Percentiles rank a stretch among this genome's conserved stretches.
phyloP scores from a whole-genome alignment of 2,329 filamentous ascomycete genomes.

The Aspergillus pseudonomiae region DNA sequence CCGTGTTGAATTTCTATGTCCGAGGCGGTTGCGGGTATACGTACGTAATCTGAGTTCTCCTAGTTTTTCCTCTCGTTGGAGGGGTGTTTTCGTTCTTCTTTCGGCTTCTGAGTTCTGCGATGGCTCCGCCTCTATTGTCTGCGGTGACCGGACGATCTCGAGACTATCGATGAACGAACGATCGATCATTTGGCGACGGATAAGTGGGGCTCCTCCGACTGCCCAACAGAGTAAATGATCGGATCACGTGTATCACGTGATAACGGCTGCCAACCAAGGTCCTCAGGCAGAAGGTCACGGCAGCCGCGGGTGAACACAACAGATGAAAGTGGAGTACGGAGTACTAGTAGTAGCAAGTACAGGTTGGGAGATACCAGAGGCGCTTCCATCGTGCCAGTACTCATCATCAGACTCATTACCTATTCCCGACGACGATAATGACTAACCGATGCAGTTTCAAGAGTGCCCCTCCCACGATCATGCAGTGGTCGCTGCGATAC shows the following conservation, averaged over 20 bases:
- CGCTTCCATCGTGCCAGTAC: not conserved
- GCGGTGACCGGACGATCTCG: conserved; percentile 2
- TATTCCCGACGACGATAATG: not conserved
- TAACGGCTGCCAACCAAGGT: not conserved
- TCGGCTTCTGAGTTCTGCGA: not conserved
- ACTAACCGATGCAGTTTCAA: not conserved
- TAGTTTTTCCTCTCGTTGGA: not conserved
- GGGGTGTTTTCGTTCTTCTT: not conserved
- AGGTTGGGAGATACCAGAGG: not conserved
- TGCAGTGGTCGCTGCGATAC: not conserved
- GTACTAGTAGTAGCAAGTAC: no score
- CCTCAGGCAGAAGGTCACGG: conserved; percentile 2
- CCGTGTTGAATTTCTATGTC: not conserved
- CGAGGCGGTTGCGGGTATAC: no score
- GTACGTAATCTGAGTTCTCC: not conserved
- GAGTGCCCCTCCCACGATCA: not conserved
- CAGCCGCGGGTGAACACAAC: not conserved
- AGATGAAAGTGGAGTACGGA: not conserved
- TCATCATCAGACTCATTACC: not conserved
- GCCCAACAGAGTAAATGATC: not conserved
- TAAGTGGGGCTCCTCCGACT: not conserved
- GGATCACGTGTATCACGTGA: conserved; percentile 1
- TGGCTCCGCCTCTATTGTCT: conserved; percentile 4
- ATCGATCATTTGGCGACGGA: conserved; percentile 2
- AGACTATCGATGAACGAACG: conserved; percentile 5